A percentile compares a stretch with the other conserved stretches of the same genome.
Evolutionary conservation across 306 rosid genomes (phyloP).

Genomic region (Cicer cuneatum): DNA sequence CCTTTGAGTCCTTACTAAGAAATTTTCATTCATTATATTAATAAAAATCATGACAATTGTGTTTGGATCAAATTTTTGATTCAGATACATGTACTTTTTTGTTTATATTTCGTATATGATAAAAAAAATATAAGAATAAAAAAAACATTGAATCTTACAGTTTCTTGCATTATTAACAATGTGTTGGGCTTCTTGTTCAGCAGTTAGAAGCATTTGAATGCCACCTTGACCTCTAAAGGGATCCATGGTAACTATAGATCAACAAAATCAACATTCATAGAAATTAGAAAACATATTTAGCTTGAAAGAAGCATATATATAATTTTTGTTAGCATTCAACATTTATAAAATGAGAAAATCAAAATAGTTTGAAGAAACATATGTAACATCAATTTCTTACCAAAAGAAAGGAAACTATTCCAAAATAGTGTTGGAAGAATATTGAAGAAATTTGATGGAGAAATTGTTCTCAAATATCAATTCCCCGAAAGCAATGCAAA

Average conservation of each 20-base stretch:
- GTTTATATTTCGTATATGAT: too few relatives aligned
- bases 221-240: conserved; percentile 84
- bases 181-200: conserved; percentile 89
- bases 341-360: conserved; percentile 7
- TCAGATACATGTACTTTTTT: background rate
- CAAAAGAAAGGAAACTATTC: conserved; percentile 10
- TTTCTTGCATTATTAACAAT: conserved; percentile 74
- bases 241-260: conserved; percentile 58
- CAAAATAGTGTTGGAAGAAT: conserved; percentile 20
- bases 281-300: conserved; percentile 1
- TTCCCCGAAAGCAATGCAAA: conserved; percentile 37
- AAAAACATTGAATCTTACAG: conserved; percentile 46
- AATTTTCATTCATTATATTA: conserved; percentile 31
- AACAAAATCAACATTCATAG: conserved; percentile 27
- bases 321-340: background rate
- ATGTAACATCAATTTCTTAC: conserved; percentile 30
- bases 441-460: conserved; percentile 39
- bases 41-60: background rate
- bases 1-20: conserved; percentile 63
- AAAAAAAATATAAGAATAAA: background rate
- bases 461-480: conserved; percentile 19
- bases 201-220: conserved; percentile 82
- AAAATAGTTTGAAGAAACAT: conserved; percentile 20
- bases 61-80: background rate
- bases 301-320: background rate